Evolutionary conservation across 768 basidiomycete genomes (phyloP).

Genomic region (Boletellus emodensis): DNA sequence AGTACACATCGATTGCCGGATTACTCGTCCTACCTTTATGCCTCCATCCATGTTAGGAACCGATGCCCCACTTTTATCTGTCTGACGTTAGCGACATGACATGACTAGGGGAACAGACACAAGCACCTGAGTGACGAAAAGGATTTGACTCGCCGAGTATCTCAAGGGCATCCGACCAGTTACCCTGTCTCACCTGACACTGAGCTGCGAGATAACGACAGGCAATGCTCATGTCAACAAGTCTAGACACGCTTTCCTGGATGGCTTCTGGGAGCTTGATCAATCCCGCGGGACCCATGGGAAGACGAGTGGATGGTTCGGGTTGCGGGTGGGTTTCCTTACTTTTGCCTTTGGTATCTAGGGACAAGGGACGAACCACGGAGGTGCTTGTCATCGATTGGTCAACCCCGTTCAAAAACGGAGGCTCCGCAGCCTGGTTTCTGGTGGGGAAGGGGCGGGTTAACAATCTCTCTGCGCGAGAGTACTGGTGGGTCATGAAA

Average conservation of each 20-base stretch:
- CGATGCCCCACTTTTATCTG: slow-evolving; percentile 63
- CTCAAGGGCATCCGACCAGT: slow-evolving; percentile 88
- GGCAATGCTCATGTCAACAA: slow-evolving; percentile 92
- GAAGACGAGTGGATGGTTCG: slow-evolving; percentile 50
- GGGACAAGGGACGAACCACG: slow-evolving; percentile 41
- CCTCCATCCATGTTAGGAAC: slow-evolving; percentile 86
- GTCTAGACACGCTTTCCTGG: slow-evolving; percentile 63
- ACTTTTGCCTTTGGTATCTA: slow-evolving; percentile 55
- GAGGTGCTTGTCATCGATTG: slow-evolving; percentile 20
- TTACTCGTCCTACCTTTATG: slow-evolving; percentile 65
- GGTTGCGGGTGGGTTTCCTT: slow-evolving; percentile 45
- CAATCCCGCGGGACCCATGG: slow-evolving; percentile 68
- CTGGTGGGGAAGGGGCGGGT: slow-evolving; percentile 76
- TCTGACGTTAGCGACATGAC: slow-evolving; percentile 6
- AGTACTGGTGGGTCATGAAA: slow-evolving; percentile 94
- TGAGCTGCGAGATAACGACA: slow-evolving; percentile 97
- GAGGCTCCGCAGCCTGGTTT: slow-evolving; percentile 36
- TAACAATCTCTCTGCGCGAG: slow-evolving; percentile 87
- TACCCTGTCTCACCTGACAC: slow-evolving; percentile 87
- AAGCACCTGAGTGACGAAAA: slow-evolving; percentile 65
- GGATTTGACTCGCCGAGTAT: slow-evolving; percentile 93
- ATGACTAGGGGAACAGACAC: background rate
- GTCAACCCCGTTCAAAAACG: slow-evolving; percentile 25
- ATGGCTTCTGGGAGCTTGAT: slow-evolving; percentile 63
- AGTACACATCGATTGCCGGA: slow-evolving; percentile 1